Evolutionary conservation across 176 grass and related monocot species (phyloP), one percentile per base, ranked within the genome.

Genomic region (Triticum aestivum): DNA sequence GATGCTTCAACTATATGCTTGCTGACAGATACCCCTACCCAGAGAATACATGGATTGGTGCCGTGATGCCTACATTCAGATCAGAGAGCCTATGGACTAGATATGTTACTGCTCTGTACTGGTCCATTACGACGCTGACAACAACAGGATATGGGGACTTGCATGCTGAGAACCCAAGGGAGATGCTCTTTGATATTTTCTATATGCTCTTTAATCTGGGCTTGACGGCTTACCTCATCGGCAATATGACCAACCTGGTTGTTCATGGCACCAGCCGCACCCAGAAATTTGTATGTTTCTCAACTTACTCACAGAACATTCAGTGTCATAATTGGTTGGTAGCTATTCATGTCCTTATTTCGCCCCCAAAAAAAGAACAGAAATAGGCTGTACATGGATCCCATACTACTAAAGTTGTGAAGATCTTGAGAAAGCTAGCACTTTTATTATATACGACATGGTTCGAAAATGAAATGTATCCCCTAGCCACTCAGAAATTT

Each of bases 161-260:
- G 70, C 97, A 99, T 88, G 97, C 97, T 91, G 91, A 96, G 79
- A 99, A 99, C 85, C 73, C 97, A 85, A 81, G 77, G 77, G 97
- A 99, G 82, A 99, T 96, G 97, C 30, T 99, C 64, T 96, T 99
- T 90, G 94, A 92, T 78, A 96, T 96, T 75, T 91, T 90, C 65
- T 99, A 96, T 79, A 99, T 99, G 97, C 69, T 96, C 66, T 99
- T 99, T 92, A 99, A 99, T 92, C 88, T 99, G 82, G 97, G 92
- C 3, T 88, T 99, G 61, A 99, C 93, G 49, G 94, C 97, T 73
- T 99, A 99, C 79, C 89, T 99, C 69, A 96, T 99, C 6, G 97
- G 97, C 13, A 99, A 99, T 78, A 99, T 99, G 97, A 99, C 97
- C 78, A 99, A 99, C 87, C 90, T 99, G 84, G 92, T 99, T 65